Evolutionary conservation across 108 stramenopile species (phyloP), one percentile per base, ranked within the genome.

Genomic region (Nitzschia palea): DNA sequence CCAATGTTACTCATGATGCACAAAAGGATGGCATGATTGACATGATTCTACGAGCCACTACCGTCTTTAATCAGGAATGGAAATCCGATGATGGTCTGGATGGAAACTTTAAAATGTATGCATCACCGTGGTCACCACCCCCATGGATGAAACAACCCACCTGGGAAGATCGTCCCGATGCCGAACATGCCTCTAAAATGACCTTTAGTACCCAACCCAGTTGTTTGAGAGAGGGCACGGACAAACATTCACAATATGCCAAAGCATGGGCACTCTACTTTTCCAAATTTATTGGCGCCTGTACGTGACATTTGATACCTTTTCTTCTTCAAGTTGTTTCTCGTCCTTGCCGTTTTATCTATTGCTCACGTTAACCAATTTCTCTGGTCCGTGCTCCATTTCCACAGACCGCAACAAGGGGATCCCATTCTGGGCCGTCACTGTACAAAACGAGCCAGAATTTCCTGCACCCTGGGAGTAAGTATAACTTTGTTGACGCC

Each of bases 381-480:
- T 52, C 4, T 6, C 0, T 4, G 29, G 15, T 55, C 5, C 31
- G 32, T 48, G 31, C 32, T 74, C 28, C 20, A 5, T 53, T 2
- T 2, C 25, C 20, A 62, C 48, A 77, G 84, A 90, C 65, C 51
- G 65, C 22, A 68, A 80, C 31, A 73, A 80, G 26, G 89, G 90
- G 8, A 52, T 95, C 12, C 62, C 79, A 6, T 61, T 97, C 23
- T 90, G 65, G 67, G 92, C 78, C 27, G 76, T 96, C 10, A 88
- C 93, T 1, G 80, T 89, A 1, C 97, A 98, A 69, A 98, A 98
- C 58, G 97, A 98, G 72, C 96, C 97, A 8, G 95, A 96, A 68
- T 96, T 96, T 58, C 78, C 91, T 12, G 95, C 95, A n/a, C 96
- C 96, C 3, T 98, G 97, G 97, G 97, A 98, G 59, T 36, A 32